Evolutionary conservation across 78 protist genomes (phyloP).

Genomic region (Dictyostelium capitatum): DNA sequence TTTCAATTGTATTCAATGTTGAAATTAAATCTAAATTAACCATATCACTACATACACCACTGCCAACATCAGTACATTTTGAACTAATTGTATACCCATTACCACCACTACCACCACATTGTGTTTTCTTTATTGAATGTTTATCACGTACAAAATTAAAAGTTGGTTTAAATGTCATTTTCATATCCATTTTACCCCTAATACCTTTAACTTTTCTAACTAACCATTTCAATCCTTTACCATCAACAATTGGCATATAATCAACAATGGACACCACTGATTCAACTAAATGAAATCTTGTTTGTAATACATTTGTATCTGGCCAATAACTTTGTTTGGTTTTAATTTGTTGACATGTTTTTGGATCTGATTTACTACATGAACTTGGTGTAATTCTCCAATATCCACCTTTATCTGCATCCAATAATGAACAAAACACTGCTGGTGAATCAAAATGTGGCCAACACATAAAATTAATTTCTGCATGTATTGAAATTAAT

Average conservation of each 20-base stretch:
- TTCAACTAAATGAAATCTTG: slow-evolving; percentile 37
- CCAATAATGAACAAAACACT: slow-evolving; percentile 68
- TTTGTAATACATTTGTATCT: slow-evolving; percentile 70
- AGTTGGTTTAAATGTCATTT: slow-evolving; percentile 67
- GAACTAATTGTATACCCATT: background rate
- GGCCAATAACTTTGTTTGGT: slow-evolving; percentile 81
- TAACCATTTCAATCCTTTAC: slow-evolving; percentile 42
- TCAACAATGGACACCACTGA: slow-evolving; percentile 50
- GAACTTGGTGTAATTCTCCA: slow-evolving; percentile 54
- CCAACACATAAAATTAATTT: slow-evolving; percentile 74
- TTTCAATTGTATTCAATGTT: background rate
- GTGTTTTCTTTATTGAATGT: background rate
- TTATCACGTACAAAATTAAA: slow-evolving; percentile 60
- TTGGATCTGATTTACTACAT: too few relatives aligned
- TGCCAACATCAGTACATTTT: background rate
- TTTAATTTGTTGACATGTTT: background rate
- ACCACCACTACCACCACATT: slow-evolving; percentile 8
- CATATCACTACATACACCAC: background rate
- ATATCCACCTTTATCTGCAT: slow-evolving; percentile 67
- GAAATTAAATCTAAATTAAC: slow-evolving; percentile 32
- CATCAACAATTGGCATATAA: slow-evolving; percentile 75
- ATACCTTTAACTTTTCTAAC: slow-evolving; percentile 74
- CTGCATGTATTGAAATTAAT: slow-evolving; percentile 47
- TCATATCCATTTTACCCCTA: slow-evolving; percentile 49
- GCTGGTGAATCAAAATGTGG: slow-evolving; percentile 82